These are phyloP conservation scores for Parmelia sp. DNA, from an alignment of 495 filamentous ascomycete genomes.

Conservation along the genomic window DNA sequence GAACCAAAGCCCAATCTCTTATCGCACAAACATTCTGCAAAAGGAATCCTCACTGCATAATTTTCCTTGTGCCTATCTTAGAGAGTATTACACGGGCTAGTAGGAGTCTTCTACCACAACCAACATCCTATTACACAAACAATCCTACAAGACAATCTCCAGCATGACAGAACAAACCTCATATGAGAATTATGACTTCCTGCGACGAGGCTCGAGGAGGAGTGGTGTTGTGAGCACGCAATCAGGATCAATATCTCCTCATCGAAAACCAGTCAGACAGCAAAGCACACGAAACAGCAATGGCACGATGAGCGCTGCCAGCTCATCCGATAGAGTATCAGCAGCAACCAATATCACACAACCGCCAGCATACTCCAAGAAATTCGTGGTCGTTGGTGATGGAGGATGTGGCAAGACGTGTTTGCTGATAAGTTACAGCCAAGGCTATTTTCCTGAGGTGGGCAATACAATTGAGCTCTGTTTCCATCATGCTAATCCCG, in stretches of 20 bases:
- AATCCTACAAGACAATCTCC: background rate
- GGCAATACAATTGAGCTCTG: slow-evolving; percentile 19
- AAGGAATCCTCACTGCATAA: background rate
- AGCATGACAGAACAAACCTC: slow-evolving; percentile 46
- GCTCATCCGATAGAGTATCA: slow-evolving; percentile 63
- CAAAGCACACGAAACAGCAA: slow-evolving; percentile 63
- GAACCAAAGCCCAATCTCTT: background rate
- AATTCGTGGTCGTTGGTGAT: slow-evolving; percentile 97
- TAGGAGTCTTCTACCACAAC: background rate
- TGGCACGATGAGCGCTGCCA: slow-evolving; percentile 69
- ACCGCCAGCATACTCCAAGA: slow-evolving; percentile 90
- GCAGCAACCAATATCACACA: slow-evolving; percentile 79
- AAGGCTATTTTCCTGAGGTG: slow-evolving; percentile 98
- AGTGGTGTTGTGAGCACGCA: slow-evolving; percentile 37
- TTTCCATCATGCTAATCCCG: slow-evolving; percentile 15
- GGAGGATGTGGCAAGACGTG: slow-evolving; percentile 99
- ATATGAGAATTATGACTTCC: slow-evolving; percentile 46
- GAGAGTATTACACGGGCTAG: background rate
- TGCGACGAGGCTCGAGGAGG: slow-evolving; percentile 40
- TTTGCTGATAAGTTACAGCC: slow-evolving; percentile 93
- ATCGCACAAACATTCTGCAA: background rate
- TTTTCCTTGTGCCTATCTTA: background rate
- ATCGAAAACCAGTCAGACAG: slow-evolving; percentile 47
- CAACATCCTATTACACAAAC: background rate
- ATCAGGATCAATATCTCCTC: slow-evolving; percentile 40